These are phyloP conservation scores for Penicillium paxilli DNA, from an alignment of 495 filamentous ascomycete genomes.

Conservation along the genomic window DNA sequence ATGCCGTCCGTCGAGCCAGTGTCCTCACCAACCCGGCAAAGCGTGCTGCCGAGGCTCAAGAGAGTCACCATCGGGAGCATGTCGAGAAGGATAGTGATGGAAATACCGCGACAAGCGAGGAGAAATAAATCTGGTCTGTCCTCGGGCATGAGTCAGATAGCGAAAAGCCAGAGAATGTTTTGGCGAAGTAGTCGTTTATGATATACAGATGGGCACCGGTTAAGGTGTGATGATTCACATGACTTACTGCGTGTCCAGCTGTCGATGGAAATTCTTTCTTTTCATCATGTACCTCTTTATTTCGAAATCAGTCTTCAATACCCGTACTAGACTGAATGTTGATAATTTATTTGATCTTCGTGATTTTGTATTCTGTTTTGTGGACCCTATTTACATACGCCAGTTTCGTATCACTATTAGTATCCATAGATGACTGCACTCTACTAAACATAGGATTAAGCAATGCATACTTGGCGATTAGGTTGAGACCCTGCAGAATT, in stretches of 20 bases:
- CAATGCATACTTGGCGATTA: too few relatives aligned
- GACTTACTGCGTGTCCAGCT: neutral
- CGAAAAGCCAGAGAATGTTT: neutral
- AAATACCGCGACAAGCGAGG: slow-evolving; percentile 23
- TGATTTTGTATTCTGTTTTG: neutral
- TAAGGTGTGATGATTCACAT: slow-evolving; percentile 4
- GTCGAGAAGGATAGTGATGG: slow-evolving; percentile 31
- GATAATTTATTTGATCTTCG: slow-evolving; percentile 3
- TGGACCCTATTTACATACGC: neutral
- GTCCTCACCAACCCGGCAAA: slow-evolving; percentile 21
- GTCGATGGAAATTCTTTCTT: neutral
- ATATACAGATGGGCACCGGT: neutral
- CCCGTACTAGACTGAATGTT: slow-evolving; percentile 12
- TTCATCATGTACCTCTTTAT: neutral
- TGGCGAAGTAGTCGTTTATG: neutral
- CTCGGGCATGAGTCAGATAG: neutral
- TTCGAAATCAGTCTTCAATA: slow-evolving; percentile 13
- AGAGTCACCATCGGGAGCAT: slow-evolving; percentile 30
- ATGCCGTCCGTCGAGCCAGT: slow-evolving; percentile 35
- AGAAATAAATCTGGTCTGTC: slow-evolving; percentile 14
- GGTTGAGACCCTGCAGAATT: too few relatives aligned
- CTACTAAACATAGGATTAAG: too few relatives aligned
- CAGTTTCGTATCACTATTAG: neutral
- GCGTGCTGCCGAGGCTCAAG: neutral
- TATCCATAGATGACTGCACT: too few relatives aligned